phyloP scores from a whole-genome alignment of 2,329 filamentous ascomycete genomes.

The Curvularia spicifera region DNA sequence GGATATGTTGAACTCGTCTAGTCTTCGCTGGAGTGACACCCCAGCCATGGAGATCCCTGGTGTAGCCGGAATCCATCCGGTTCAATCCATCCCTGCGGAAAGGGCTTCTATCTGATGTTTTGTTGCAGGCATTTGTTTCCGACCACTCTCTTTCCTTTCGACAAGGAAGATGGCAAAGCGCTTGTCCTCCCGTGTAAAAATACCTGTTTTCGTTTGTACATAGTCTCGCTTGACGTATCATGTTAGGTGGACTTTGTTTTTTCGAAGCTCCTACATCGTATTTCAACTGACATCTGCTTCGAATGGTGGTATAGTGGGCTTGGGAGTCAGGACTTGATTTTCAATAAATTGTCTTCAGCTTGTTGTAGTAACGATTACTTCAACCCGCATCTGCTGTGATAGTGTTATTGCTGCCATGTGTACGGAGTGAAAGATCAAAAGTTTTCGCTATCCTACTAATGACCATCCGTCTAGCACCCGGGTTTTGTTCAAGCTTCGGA shows the following conservation, averaged over 20 bases:
- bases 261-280: too few species aligned
- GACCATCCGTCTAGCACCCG: neutral
- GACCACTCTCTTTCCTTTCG: neutral
- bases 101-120: neutral
- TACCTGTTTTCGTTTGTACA: too few species aligned
- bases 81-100: neutral
- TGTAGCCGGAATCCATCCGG: neutral
- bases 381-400: too few species aligned
- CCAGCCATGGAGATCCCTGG: neutral
- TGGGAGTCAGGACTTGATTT: too few species aligned
- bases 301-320: too few species aligned
- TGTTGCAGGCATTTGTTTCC: neutral
- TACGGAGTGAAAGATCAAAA: neutral
- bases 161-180: neutral
- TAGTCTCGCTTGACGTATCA: too few species aligned
- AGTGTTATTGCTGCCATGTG: too few species aligned
- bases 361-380: too few species aligned
- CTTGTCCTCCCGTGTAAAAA: too few species aligned
- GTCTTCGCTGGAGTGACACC: neutral
- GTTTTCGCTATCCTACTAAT: neutral
- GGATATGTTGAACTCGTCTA: slow-evolving; percentile 10
- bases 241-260: too few species aligned
- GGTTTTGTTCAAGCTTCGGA: neutral
- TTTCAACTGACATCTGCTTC: too few species aligned
- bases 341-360: too few species aligned